A percentile compares a stretch with the other conserved stretches of the same genome.
phyloP scores from a whole-genome alignment of 2,329 filamentous ascomycete species.

The Dothidotthia symphoricarpi region DNA sequence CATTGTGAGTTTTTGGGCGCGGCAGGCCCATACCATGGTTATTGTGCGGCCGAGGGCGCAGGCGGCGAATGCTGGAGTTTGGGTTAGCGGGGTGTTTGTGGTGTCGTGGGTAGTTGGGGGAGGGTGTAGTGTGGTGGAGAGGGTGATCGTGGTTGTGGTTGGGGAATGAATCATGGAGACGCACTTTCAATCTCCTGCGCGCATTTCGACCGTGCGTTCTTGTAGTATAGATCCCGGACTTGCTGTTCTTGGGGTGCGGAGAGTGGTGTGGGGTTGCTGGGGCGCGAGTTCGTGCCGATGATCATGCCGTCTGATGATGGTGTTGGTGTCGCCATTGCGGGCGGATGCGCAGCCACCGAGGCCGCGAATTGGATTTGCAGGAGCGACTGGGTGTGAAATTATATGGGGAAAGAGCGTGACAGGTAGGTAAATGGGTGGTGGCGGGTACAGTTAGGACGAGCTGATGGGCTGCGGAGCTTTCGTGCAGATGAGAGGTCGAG shows the following conservation, averaged over 20 bases:
- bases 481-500: conserved; percentile 31
- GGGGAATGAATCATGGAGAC: conserved; percentile 5
- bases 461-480: conserved; percentile 28
- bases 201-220: conserved; percentile 75
- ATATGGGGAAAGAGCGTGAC: too few species aligned
- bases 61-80: conserved; percentile 73
- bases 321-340: conserved; percentile 18
- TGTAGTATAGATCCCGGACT: conserved; percentile 75
- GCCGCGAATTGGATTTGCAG: conserved; percentile 3
- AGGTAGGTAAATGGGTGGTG: not conserved
- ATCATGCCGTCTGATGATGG: conserved; percentile 20
- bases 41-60: conserved; percentile 86
- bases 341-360: not conserved
- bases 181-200: conserved; percentile 61
- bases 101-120: not conserved
- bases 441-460: conserved; percentile 1
- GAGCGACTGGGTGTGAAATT: not conserved
- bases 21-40: conserved; percentile 83
- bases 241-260: conserved; percentile 66
- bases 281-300: conserved; percentile 19
- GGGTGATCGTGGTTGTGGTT: not conserved
- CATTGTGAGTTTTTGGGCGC: conserved; percentile 76
- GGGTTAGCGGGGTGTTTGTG: conserved; percentile 2
- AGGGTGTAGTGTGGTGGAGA: not conserved
- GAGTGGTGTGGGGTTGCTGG: conserved; percentile 61